phyloP scores from a whole-genome alignment of 23 red algal species.

The Gracilariopsis chorda region DNA sequence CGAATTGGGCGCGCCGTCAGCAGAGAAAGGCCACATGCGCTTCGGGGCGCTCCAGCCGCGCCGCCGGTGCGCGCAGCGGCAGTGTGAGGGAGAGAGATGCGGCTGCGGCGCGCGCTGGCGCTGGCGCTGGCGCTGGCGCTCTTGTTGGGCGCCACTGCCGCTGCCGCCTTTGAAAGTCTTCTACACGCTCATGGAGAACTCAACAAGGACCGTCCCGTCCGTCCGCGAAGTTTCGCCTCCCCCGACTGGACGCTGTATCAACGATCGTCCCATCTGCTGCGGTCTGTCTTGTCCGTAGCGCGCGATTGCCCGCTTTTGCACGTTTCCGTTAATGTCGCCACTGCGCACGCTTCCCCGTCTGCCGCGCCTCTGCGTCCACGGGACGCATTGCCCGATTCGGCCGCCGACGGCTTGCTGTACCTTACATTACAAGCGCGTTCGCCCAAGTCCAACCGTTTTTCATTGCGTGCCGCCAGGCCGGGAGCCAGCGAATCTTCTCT shows the following conservation, averaged over 20 bases:
- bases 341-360: background rate
- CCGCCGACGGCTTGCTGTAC: background rate
- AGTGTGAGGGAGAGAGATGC: no score
- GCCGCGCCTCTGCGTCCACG: background rate
- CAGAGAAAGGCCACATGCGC: no score
- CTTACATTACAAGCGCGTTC: background rate
- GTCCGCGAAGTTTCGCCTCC: constrained; percentile 22
- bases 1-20: no score
- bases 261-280: constrained; percentile 6
- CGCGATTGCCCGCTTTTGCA: background rate
- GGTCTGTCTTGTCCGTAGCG: background rate
- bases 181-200: constrained; percentile 51
- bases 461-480: background rate
- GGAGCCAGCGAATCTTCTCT: background rate
- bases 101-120: no score
- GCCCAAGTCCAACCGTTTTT: background rate
- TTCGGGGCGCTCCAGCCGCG: no score
- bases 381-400: background rate
- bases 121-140: no score
- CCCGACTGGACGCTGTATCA: constrained; percentile 62
- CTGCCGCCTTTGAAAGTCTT: constrained; percentile 42
- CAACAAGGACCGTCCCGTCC: constrained; percentile 36
- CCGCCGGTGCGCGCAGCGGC: no score
- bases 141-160: no score
- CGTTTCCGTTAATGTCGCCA: background rate